phyloP scores from a whole-genome alignment of 805 yeast species.

The Ogataea trehalophila region DNA sequence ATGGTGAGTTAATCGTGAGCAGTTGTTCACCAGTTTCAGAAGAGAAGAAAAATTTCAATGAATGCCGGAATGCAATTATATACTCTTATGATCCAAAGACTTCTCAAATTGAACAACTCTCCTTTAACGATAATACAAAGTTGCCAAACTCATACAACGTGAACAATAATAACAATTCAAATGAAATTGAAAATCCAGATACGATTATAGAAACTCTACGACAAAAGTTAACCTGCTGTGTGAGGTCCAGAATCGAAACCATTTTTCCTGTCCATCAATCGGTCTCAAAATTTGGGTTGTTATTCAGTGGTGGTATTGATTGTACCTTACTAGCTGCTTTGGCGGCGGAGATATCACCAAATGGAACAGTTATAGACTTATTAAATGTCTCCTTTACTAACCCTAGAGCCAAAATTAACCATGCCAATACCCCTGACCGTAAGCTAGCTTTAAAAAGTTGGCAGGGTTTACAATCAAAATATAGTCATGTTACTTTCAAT shows the following conservation, averaged over 20 bases:
- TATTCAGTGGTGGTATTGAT: conserved; percentile 95
- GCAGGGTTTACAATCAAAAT: conserved; percentile 41
- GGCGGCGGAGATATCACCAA: conserved; percentile 30
- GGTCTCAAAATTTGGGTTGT: conserved; percentile 45
- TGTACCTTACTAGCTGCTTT: conserved; percentile 76
- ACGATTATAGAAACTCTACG: conserved; percentile 20
- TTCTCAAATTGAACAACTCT: conserved; percentile 13
- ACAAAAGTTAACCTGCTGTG: conserved; percentile 32
- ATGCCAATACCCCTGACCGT: conserved; percentile 82
- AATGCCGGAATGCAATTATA: conserved; percentile 52
- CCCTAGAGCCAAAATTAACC: conserved; percentile 61
- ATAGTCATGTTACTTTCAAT: conserved; percentile 38
- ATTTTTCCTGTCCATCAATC: conserved; percentile 50
- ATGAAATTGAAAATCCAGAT: neutral
- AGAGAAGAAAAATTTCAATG: conserved; percentile 34
- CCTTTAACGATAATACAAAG: conserved; percentile 7
- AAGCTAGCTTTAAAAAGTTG: conserved; percentile 63
- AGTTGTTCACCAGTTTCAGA: conserved; percentile 39
- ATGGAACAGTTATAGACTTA: conserved; percentile 54
- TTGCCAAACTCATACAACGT: conserved; percentile 19
- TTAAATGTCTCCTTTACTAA: conserved; percentile 91
- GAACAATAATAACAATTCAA: conserved; percentile 1
- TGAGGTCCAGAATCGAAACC: conserved; percentile 48
- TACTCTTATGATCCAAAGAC: conserved; percentile 36
- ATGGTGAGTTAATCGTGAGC: conserved; percentile 39